A percentile compares a stretch with the other conserved stretches of the same genome.
phyloP scores from a whole-genome alignment of 176 grass and related monocot genomes.

The Elaeis guineensis region DNA sequence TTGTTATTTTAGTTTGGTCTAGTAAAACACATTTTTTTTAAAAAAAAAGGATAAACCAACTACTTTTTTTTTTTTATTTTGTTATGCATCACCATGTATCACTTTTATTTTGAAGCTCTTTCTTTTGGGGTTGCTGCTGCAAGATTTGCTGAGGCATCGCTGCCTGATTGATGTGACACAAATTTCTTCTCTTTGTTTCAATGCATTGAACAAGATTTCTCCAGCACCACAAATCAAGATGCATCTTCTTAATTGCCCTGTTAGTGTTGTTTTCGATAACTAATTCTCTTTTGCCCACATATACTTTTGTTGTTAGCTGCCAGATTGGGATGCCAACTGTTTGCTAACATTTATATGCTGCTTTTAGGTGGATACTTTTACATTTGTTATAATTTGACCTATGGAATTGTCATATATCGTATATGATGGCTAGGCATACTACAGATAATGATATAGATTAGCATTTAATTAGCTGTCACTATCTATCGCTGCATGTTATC shows the following conservation, averaged over 20 bases:
- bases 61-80: too few species aligned
- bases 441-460: constrained; percentile 34
- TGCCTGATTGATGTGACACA: background rate
- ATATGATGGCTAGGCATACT: constrained; percentile 77
- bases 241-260: too few species aligned
- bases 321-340: too few species aligned
- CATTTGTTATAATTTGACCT: constrained; percentile 58
- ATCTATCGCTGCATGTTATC: background rate
- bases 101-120: constrained; percentile 93
- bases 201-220: background rate
- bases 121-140: constrained; percentile 65
- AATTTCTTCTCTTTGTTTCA: background rate
- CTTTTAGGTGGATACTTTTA: constrained; percentile 86
- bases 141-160: constrained; percentile 40
- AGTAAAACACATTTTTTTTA: too few species aligned
- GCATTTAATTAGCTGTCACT: too few species aligned
- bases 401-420: constrained; percentile 63
- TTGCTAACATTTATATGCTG: background rate
- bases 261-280: too few species aligned
- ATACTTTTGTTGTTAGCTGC: too few species aligned
- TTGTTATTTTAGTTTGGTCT: too few species aligned
- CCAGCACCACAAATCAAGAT: too few species aligned
- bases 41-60: too few species aligned
- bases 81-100: too few species aligned
- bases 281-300: too few species aligned